phyloP scores from a whole-genome alignment of 352 stramenopile species.

The Phytophthora europaea region DNA sequence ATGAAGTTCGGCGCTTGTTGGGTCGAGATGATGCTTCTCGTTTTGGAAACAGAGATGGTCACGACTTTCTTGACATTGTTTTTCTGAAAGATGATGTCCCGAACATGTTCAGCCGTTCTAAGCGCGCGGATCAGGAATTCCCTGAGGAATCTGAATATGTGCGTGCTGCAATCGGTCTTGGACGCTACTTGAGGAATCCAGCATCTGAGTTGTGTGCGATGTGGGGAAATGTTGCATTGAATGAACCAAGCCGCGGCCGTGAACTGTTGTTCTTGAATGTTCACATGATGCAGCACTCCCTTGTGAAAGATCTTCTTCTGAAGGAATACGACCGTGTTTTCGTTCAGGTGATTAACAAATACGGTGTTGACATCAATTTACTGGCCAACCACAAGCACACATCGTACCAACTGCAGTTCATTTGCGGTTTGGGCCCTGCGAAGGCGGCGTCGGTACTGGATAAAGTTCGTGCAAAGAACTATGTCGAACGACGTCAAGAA shows the following conservation, averaged over 20 bases:
- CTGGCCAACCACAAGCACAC: constrained; percentile 91
- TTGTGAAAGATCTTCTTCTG: constrained; percentile 88
- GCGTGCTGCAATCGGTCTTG: constrained; percentile 81
- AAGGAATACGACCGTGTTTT: constrained; percentile 91
- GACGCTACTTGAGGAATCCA: constrained; percentile 87
- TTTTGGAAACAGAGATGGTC: constrained; percentile 80
- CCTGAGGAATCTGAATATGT: constrained; percentile 86
- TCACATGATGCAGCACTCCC: constrained; percentile 86
- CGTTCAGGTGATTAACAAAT: constrained; percentile 88
- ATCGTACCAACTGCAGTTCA: constrained; percentile 90
- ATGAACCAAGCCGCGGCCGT: constrained; percentile 81
- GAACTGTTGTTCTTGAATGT: constrained; percentile 90
- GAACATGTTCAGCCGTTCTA: constrained; percentile 90
- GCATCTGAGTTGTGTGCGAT: constrained; percentile 87
- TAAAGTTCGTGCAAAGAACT: constrained; percentile 87
- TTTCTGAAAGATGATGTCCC: constrained; percentile 92
- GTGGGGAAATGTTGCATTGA: constrained; percentile 85
- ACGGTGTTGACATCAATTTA: constrained; percentile 90
- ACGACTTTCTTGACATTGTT: constrained; percentile 89
- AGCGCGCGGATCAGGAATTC: constrained; percentile 86
- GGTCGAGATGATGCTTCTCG: constrained; percentile 73
- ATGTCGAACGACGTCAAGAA: constrained; percentile 88
- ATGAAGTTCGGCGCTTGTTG: constrained; percentile 82
- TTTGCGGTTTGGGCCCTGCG: constrained; percentile 84
- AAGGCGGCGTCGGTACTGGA: constrained; percentile 87